A percentile compares a stretch with the other conserved stretches of the same genome.
These are phyloP conservation scores for Saccharomycopsis phalli DNA, from an alignment of 1,139 yeast species.

Conservation along the genomic window DNA sequence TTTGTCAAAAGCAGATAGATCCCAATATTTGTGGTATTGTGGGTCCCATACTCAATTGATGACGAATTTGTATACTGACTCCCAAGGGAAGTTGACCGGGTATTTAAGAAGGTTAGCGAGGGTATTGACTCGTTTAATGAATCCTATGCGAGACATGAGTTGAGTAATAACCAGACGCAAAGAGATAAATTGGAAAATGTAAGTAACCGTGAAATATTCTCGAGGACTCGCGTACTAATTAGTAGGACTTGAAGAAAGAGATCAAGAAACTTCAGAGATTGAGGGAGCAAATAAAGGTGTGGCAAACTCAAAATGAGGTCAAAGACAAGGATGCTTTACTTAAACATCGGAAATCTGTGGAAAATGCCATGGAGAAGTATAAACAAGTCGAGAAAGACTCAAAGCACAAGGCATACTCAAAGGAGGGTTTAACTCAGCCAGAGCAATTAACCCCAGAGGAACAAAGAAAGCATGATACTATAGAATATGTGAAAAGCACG, in stretches of 20 bases:
- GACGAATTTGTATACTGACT: neutral
- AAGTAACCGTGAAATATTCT: slow-evolving; percentile 3
- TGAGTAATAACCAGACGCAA: slow-evolving; percentile 53
- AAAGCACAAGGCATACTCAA: slow-evolving; percentile 68
- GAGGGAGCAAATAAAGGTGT: slow-evolving; percentile 68
- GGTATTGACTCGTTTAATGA: slow-evolving; percentile 64
- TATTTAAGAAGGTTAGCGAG: slow-evolving; percentile 69
- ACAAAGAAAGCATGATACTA: slow-evolving; percentile 48
- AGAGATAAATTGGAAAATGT: slow-evolving; percentile 56
- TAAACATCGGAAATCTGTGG: slow-evolving; percentile 57
- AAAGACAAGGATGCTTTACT: slow-evolving; percentile 58
- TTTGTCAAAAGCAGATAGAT: too few species aligned
- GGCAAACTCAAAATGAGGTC: slow-evolving; percentile 66
- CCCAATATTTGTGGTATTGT: too few species aligned
- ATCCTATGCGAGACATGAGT: slow-evolving; percentile 59
- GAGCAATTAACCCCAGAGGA: slow-evolving; percentile 57
- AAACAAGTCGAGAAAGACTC: slow-evolving; percentile 69
- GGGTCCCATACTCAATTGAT: neutral
- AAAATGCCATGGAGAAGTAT: slow-evolving; percentile 75
- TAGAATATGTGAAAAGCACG: slow-evolving; percentile 48
- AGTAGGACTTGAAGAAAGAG: slow-evolving; percentile 58
- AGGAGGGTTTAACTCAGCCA: slow-evolving; percentile 41
- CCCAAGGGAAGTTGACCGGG: slow-evolving; percentile 56
- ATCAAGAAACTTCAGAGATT: slow-evolving; percentile 65
- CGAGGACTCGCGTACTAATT: neutral